Conservation (phyloP, 2,329 filamentous ascomycete genomes). For the Paecilomyces sp. region DNA sequence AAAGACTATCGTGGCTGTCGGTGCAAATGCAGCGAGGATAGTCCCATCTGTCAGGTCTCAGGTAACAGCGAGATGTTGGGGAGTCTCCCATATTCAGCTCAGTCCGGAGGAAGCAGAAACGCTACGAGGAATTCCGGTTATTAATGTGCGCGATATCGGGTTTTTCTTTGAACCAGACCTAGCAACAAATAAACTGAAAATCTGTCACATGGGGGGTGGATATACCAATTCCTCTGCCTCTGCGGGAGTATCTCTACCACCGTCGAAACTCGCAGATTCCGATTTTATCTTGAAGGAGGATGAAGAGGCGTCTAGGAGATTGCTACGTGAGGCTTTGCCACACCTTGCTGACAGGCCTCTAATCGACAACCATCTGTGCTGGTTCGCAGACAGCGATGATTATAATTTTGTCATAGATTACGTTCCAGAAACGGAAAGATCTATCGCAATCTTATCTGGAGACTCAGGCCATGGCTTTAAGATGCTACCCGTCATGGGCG, state of each 20-base stretch:
- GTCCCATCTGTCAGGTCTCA: conserved; percentile 44
- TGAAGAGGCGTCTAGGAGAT: conserved; percentile 44
- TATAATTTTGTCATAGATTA: conserved; percentile 56
- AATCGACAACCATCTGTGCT: conserved; percentile 53
- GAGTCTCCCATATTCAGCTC: conserved; percentile 53
- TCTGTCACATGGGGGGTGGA: conserved; percentile 54
- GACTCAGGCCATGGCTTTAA: conserved; percentile 59
- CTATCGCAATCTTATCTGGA: conserved; percentile 47
- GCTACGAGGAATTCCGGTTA: conserved; percentile 54
- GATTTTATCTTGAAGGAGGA: conserved; percentile 49
- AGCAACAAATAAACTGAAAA: conserved; percentile 50
- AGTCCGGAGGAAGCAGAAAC: conserved; percentile 47
- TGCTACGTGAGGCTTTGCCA: conserved; percentile 48
- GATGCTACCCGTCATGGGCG: conserved; percentile 54
- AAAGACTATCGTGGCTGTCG: conserved; percentile 46
- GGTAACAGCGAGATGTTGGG: conserved; percentile 52
- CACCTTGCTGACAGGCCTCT: conserved; percentile 48
- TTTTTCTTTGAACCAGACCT: conserved; percentile 62
- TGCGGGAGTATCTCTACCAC: conserved; percentile 36
- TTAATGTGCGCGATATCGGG: conserved; percentile 54
- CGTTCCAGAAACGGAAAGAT: conserved; percentile 42
- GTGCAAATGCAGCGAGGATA: conserved; percentile 36
- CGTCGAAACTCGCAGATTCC: conserved; percentile 20
- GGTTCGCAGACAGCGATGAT: conserved; percentile 56
- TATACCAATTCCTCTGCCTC: conserved; percentile 44